Conservation (phyloP, 2,329 filamentous ascomycete species). For the Alternaria alternata region DNA sequence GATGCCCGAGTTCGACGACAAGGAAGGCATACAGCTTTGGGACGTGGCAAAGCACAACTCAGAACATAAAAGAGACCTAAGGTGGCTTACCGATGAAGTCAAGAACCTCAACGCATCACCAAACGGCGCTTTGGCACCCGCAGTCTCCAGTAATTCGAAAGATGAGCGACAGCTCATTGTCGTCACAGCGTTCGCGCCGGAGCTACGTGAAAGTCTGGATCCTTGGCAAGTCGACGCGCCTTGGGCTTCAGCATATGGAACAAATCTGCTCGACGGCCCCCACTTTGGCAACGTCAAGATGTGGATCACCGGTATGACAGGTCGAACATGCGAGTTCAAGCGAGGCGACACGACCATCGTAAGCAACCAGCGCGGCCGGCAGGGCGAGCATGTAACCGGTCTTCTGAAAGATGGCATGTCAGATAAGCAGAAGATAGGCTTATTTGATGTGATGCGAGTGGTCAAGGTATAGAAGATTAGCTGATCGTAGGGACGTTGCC, state of each 20-base stretch:
- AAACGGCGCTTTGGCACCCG: slow-evolving; percentile 13
- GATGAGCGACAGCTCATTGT: slow-evolving; percentile 54
- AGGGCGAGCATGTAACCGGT: slow-evolving; percentile 36
- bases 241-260: slow-evolving; percentile 62
- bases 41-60: slow-evolving; percentile 59
- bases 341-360: slow-evolving; percentile 48
- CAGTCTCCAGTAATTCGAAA: slow-evolving; percentile 1
- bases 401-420: slow-evolving; percentile 35
- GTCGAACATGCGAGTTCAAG: slow-evolving; percentile 54
- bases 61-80: slow-evolving; percentile 57
- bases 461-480: slow-evolving; percentile 22
- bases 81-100: slow-evolving; percentile 60
- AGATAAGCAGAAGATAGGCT: slow-evolving; percentile 36
- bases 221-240: slow-evolving; percentile 59
- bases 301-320: slow-evolving; percentile 59
- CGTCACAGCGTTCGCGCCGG: slow-evolving; percentile 67
- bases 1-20: slow-evolving; percentile 62
- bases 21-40: slow-evolving; percentile 60
- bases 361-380: slow-evolving; percentile 57
- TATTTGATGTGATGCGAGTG: slow-evolving; percentile 41
- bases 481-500: background rate
- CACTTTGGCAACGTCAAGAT: slow-evolving; percentile 37
- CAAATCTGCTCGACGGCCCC: slow-evolving; percentile 54
- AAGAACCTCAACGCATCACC: slow-evolving; percentile 21
- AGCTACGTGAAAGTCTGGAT: slow-evolving; percentile 57